Evolutionary conservation across 2,329 filamentous ascomycete species (phyloP).

Genomic region (Pseudocercospora pini-densiflorae): DNA sequence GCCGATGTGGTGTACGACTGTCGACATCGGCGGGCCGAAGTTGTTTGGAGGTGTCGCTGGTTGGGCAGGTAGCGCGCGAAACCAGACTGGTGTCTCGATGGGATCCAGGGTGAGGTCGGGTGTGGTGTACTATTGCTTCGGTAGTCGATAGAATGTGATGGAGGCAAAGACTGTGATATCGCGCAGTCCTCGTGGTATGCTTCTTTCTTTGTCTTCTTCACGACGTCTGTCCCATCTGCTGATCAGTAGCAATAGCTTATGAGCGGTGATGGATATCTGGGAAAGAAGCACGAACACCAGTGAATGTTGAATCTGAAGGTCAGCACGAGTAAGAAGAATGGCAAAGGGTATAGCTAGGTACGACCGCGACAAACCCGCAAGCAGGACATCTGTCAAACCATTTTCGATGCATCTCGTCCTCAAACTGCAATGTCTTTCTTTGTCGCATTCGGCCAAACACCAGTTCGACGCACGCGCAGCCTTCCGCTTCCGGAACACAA

Average conservation of each 20-base stretch:
- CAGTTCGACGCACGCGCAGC: conserved; percentile 5
- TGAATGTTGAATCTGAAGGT: neutral
- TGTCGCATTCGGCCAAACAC: conserved; percentile 30
- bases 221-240: neutral
- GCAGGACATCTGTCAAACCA: conserved; percentile 23
- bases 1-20: conserved; percentile 25
- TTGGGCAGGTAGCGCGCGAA: conserved; percentile 32
- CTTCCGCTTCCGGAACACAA: conserved; percentile 30
- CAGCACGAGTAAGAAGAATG: neutral
- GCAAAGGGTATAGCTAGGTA: conserved; percentile 8
- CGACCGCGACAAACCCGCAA: conserved; percentile 21
- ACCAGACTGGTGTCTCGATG: conserved; percentile 38
- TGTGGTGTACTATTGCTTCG: neutral
- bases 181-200: neutral
- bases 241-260: neutral
- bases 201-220: conserved; percentile 22
- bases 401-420: conserved; percentile 19
- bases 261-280: neutral
- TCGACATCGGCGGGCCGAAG: conserved; percentile 29
- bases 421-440: conserved; percentile 26
- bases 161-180: conserved; percentile 4
- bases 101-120: conserved; percentile 34
- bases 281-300: neutral
- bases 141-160: neutral
- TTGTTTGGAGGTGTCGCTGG: conserved; percentile 26